A percentile compares a stretch with the other conserved stretches of the same genome.
phyloP scores from a whole-genome alignment of 2,329 filamentous ascomycete genomes.

The Colletotrichum siamense region DNA sequence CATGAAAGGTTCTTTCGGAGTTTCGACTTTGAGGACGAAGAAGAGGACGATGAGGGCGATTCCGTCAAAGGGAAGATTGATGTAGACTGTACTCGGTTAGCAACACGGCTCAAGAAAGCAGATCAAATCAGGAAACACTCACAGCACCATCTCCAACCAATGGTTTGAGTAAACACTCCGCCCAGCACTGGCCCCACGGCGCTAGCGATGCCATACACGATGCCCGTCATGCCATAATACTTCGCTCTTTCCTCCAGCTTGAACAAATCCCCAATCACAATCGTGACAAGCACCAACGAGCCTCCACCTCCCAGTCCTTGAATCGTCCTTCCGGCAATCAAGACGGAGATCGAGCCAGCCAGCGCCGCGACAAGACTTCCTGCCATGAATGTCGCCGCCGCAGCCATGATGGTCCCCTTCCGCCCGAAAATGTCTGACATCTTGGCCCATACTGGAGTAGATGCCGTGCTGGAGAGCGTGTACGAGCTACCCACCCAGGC shows the following conservation, averaged over 20 bases:
- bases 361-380: background rate
- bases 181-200: constrained; percentile 62
- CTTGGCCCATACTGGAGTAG: constrained; percentile 71
- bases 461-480: constrained; percentile 55
- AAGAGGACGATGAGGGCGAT: constrained; percentile 40
- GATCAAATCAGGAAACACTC: constrained; percentile 34
- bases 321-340: constrained; percentile 38
- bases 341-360: background rate
- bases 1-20: constrained; percentile 58
- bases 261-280: constrained; percentile 42
- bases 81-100: constrained; percentile 33
- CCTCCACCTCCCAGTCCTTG: constrained; percentile 43
- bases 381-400: constrained; percentile 37
- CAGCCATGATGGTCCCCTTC: constrained; percentile 40
- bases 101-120: too few species aligned
- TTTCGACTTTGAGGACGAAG: constrained; percentile 55
- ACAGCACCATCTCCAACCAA: constrained; percentile 60
- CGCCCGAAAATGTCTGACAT: constrained; percentile 47
- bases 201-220: constrained; percentile 60
- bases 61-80: constrained; percentile 48
- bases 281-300: constrained; percentile 38
- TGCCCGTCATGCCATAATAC: constrained; percentile 62
- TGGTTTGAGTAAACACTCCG: constrained; percentile 61
- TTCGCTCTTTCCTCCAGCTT: constrained; percentile 35
- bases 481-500: constrained; percentile 32